Base-by-base conservation (phyloP, 2,329 filamentous ascomycete genomes). In the Clarireedia sp. region DNA sequence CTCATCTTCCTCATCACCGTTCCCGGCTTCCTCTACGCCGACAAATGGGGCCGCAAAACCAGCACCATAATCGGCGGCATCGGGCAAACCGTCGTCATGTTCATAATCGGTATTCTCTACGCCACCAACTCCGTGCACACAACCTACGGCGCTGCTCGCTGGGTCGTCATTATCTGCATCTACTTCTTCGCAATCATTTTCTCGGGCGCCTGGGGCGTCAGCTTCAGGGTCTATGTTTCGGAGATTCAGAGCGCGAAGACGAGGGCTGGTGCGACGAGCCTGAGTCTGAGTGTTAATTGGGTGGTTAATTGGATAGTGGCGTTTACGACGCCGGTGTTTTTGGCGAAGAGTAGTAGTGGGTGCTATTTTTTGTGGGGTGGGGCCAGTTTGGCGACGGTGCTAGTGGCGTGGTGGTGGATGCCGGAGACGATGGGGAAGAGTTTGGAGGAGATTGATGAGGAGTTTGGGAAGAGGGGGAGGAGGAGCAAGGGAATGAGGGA, bases 171-270 rank as follows among this genome's bases (percentile, higher is more conserved):
- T 16, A 70, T 76, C 1, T 67, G 68, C 5, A 75, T 81, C 17
- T 81, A 75, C 62, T 59, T 75, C 0, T 81, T 78, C 55, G 72
- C 74, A 0, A 64, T 78, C 8, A 69, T 70, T 0, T 81, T 74
- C 59, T 71, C 68, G 17, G 68, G 67, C 0, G 75, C 77, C 0
- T 84, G 80, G 78, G 79, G 71, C 0, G 76, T 85, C 14, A 73
- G 75, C 0, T 70, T 77, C 48, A 79, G 78, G 58, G 76, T 84
- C 6, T 83, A 82, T 56, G 74, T 76, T 0, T 73, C 74, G 8
- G 81, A 84, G 67, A 82, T 83, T 38, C 80, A 83, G 59, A 78
- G 79, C 0, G 71, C 73, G 3, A 69, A 74, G 40, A 82, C 78
- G 0, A 71, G 81, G 5, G 80, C 79, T 0, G 74, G 75, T 0